Base-by-base conservation (phyloP, 768 basidiomycete species). In the Pleurotus pulmonarius region DNA sequence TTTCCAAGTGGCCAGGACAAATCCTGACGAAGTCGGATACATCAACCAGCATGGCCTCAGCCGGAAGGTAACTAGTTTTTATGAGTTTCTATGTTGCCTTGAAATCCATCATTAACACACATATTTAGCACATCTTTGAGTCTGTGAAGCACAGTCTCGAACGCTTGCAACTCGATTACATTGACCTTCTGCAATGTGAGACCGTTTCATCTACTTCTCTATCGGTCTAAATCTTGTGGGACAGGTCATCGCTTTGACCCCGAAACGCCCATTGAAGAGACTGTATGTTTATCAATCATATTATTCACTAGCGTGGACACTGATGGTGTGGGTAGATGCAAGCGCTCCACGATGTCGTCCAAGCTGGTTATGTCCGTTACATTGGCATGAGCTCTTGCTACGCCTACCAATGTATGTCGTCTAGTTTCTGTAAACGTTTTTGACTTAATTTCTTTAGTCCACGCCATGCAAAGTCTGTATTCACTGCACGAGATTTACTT, bases 181-280 rank as follows among this genome's bases (percentile, higher is more conserved):
- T 86, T 62, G 85, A 86, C 59, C 65, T 85, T 4, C 66, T 84
- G 18, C 84, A 85, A 65, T 80, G 81, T 69, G 65, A 64, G 69
- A 16, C 12, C 37, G 3, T 5, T 13, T 20, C 20, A 20, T 38
- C 4, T 8, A 22, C 8, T 34, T 34, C 8, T 20, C 15, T 18
- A 18, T 24, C 37, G 3, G 20, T 5, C 24, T n/a, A 29, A 56
- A 9, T 5, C n/a, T 5, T 8, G 8, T n/a, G 9, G 13, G 3
- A 9, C 39, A 68, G 68, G 68, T 48, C 70, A 73, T 61, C 66
- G 73, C n/a, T 73, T 75, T 57, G 77, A 76, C 55, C 46, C 59
- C 2, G 64, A 75, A 8, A 77, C 77, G 0, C 75, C 77, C 6
- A 75, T 77, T 55, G 73, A 70, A 44, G 75, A 71, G 52, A 68